Evolutionary conservation across 2,329 filamentous ascomycete genomes (phyloP).

Genomic region (Cordyceps tenuipes): DNA sequence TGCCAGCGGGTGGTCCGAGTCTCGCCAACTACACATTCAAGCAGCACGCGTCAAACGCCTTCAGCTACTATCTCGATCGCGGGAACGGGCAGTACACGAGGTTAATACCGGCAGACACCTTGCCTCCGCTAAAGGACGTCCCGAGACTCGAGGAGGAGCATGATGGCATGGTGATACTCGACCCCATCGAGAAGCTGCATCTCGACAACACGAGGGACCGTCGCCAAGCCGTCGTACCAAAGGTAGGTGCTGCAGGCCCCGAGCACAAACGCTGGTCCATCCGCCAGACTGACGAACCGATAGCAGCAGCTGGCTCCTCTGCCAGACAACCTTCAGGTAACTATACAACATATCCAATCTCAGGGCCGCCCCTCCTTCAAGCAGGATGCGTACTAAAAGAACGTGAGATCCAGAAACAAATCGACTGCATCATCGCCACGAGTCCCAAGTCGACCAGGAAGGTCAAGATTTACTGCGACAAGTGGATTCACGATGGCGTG

Average conservation of each 20-base stretch:
- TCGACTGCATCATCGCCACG: constrained; percentile 25
- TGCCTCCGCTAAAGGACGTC: constrained; percentile 37
- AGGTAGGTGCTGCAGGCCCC: constrained; percentile 27
- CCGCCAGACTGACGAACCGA: background rate
- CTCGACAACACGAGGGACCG: constrained; percentile 31
- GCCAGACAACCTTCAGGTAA: constrained; percentile 5
- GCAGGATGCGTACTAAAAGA: constrained; percentile 5
- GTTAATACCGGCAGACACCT: constrained; percentile 46
- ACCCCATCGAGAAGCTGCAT: constrained; percentile 29
- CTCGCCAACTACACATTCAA: background rate
- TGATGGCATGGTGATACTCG: constrained; percentile 40
- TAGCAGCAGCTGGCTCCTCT: background rate
- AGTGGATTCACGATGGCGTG: constrained; percentile 80
- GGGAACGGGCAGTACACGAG: constrained; percentile 46
- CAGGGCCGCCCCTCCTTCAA: background rate
- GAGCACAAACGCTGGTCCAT: background rate
- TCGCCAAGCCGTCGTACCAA: constrained; percentile 26
- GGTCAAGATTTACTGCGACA: constrained; percentile 72
- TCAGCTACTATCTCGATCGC: constrained; percentile 45
- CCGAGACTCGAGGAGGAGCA: constrained; percentile 30
- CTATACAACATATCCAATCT: background rate
- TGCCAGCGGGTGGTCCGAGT: background rate
- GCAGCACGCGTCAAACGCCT: constrained; percentile 16
- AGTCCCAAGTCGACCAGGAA: constrained; percentile 34
- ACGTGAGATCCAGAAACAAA: constrained; percentile 22